A percentile compares a stretch with the other conserved stretches of the same genome.
phyloP scores from a whole-genome alignment of 331 rosid species.

The Prunus yedoensis region DNA sequence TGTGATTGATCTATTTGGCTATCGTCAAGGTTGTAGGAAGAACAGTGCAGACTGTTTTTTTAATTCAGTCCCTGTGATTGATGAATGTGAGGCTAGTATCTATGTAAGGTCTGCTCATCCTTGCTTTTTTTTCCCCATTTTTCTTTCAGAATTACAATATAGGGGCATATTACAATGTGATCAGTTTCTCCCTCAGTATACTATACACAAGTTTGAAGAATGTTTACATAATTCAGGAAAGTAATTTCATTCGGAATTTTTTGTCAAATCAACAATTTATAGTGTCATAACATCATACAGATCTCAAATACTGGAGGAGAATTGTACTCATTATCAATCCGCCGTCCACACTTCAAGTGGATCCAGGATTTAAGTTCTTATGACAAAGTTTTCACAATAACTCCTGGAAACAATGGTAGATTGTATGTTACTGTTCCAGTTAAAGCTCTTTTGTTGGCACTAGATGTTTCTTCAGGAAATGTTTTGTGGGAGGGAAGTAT shows the following conservation, averaged over 20 bases:
- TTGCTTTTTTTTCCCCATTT: neutral
- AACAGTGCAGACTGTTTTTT: conserved; percentile 57
- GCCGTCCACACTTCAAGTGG: conserved; percentile 59
- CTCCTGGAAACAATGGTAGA: conserved; percentile 76
- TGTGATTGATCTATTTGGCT: conserved; percentile 62
- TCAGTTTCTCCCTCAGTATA: neutral
- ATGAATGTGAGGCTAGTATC: conserved; percentile 77
- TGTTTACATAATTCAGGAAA: neutral
- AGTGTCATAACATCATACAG: conserved; percentile 30
- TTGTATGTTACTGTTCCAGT: conserved; percentile 56
- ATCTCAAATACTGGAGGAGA: conserved; percentile 73
- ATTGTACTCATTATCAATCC: conserved; percentile 56
- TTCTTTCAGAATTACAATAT: neutral
- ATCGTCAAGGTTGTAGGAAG: conserved; percentile 67
- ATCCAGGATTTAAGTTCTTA: conserved; percentile 70
- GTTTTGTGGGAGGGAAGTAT: conserved; percentile 65
- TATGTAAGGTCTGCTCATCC: conserved; percentile 57
- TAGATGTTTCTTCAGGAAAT: conserved; percentile 66
- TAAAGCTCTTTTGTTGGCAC: conserved; percentile 61
- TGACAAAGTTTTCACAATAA: conserved; percentile 49
- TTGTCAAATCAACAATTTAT: neutral
- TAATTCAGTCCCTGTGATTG: conserved; percentile 64
- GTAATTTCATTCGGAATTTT: neutral
- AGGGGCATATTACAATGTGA: neutral
- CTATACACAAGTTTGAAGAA: neutral